These are phyloP conservation scores for Prunella vulgaris DNA, from an alignment of 257 asterid genomes.

Conservation along the genomic window DNA sequence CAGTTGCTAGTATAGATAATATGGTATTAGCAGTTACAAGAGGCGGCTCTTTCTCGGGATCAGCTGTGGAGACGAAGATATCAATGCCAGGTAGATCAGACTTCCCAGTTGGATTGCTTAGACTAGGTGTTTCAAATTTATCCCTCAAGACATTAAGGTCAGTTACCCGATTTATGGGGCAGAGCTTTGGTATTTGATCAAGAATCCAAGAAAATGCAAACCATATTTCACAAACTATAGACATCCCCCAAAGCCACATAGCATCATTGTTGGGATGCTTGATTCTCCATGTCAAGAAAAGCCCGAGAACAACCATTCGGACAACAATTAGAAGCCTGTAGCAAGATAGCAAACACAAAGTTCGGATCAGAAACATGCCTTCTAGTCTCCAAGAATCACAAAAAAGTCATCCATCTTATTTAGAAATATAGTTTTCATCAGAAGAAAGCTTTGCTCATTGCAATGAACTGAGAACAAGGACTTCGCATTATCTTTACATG, in stretches of 20 bases:
- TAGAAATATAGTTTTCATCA: not conserved
- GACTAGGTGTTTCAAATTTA: slow-evolving; percentile 44
- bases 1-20: slow-evolving; percentile 49
- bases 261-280: slow-evolving; percentile 52
- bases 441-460: not conserved
- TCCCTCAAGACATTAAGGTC: slow-evolving; percentile 54
- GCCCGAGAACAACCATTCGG: slow-evolving; percentile 48
- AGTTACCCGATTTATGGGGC: slow-evolving; percentile 55
- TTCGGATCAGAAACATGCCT: not conserved
- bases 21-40: slow-evolving; percentile 66
- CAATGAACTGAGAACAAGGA: not conserved
- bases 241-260: slow-evolving; percentile 63
- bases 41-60: slow-evolving; percentile 67
- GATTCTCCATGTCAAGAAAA: slow-evolving; percentile 56
- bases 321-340: slow-evolving; percentile 41
- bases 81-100: slow-evolving; percentile 62
- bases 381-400: not conserved
- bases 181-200: slow-evolving; percentile 59
- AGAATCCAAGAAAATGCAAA: slow-evolving; percentile 61
- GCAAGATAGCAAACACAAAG: not conserved
- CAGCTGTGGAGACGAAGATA: slow-evolving; percentile 55
- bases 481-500: not conserved
- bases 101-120: slow-evolving; percentile 41
- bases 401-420: not conserved
- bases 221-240: slow-evolving; percentile 62